Base-by-base conservation (phyloP, 805 yeast genomes). In the Metschnikowia noctiluminum region DNA sequence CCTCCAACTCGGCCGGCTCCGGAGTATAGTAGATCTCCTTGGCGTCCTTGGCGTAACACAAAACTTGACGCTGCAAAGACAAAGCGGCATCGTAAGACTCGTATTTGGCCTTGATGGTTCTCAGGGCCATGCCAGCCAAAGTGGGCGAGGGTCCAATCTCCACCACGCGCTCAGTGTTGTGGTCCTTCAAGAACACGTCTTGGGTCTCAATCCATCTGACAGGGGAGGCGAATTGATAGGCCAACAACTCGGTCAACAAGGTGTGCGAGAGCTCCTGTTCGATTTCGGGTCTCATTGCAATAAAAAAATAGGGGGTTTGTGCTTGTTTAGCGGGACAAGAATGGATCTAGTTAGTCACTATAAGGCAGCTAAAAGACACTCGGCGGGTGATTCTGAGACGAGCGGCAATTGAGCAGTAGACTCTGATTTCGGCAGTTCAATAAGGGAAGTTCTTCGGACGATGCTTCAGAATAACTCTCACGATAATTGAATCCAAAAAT, bases 201-300 rank as follows among this genome's bases (percentile, higher is more conserved):
- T 94, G 99, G 54, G 99, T 94, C 70, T 95, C 99, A 69, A 95
- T 94, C 98, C 99, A 94, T 80, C 98, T 85, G 57, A 94, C 99
- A 42, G 99, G 99, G 54, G 97, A 91, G 43, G 99, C 99, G 65
- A 94, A 94, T 73, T 94, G 99, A 75, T 91, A 94, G 46, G 99
- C 98, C 74, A 94, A 80, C 61, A 94, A 83, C 79, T 94, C 99
- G 28, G 97, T 90, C 67, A 94, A 79, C 57, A 94, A 78, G 58
- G 88, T 85, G 69, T 94, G 98, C 59, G 99, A 96, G 58, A 94
- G 82, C 69, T 94, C 98, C 76, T 94, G 99, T 77, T 94, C 95
- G 53, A 90, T 84, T 79, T 94, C 98, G 59, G 99, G 96, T 68
- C 82, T 83, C 94, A 86, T 87, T 7, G 35, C 35, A 14, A n/a